Evolutionary conservation across 352 stramenopile genomes (phyloP), one percentile per base, ranked within the genome.

Genomic region (Phytophthora citrophthora): DNA sequence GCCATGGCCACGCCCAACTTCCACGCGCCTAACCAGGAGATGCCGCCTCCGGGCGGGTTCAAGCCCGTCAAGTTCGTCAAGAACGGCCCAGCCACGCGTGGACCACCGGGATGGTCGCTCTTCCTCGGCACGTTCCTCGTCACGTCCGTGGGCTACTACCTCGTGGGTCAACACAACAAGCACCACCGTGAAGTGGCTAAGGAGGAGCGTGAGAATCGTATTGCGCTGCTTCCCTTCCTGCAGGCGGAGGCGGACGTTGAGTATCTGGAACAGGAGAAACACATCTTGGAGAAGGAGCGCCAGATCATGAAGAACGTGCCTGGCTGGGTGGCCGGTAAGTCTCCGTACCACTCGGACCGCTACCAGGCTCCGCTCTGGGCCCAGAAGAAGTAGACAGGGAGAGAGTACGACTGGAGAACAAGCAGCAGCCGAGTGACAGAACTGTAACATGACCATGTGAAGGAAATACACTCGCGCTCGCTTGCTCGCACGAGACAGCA

Each of bases 261-360:
- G 68, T 93, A 91, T 68, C 69, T 96, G 32, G 72, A 90, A 62
- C 70, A 95, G 50, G 85, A 98, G 70, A 83, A 94, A 40, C 86
- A 95, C 50, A 83, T 96, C 53, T 84, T 97, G 54, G 86, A 90
- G 15, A 88, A 95, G 54, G 96, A 99, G 76, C 83, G 80, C 57
- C 86, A 97, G 70, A 89, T 98, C 69, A 99, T 99, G 96, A 97
- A 98, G 76, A 87, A 96, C 74, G 92, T 98, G 54, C 85, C 84
- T 29, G 96, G 93, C 48, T 99, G 94, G 94, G 76, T 86, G 53
- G 88, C 88, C 45, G 91, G 93, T 36, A 73, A 97, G 61, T 94
- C 78, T 20, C 81, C 90, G 41, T 98, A 97, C 77, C 85, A 97
- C 80, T 91, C 85, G 74, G 65, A 86, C 63, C 83, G 86, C 72